These are phyloP conservation scores for Protea cynaroides DNA, from an alignment of 164 flowering plant species.

Conservation along the genomic window DNA sequence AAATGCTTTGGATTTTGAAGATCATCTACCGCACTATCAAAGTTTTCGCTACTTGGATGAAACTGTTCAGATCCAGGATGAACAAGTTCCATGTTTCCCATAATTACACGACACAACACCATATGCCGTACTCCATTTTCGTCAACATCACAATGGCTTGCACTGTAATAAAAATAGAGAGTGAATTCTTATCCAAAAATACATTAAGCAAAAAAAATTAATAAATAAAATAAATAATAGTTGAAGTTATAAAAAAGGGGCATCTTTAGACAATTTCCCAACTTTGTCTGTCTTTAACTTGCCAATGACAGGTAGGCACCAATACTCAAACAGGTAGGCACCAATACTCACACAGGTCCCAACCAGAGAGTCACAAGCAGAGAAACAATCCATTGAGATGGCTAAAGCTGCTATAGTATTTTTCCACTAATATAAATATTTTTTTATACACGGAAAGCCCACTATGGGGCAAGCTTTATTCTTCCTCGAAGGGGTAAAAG, in stretches of 20 bases:
- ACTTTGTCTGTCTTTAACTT: neutral
- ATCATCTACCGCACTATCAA: slow-evolving; percentile 86
- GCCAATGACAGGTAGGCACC: neutral
- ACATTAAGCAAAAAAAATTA: neutral
- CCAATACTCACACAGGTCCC: neutral
- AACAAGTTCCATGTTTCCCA: slow-evolving; percentile 90
- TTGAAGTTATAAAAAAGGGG: too few species aligned
- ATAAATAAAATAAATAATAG: neutral
- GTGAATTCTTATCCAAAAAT: slow-evolving; percentile 8
- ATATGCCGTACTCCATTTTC: slow-evolving; percentile 75
- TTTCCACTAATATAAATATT: too few species aligned
- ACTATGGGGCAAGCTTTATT: too few species aligned
- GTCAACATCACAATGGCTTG: slow-evolving; percentile 74
- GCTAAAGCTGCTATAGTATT: too few species aligned
- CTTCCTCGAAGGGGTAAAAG: too few species aligned
- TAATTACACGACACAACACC: slow-evolving; percentile 80
- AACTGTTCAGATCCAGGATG: slow-evolving; percentile 55
- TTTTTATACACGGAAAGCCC: too few species aligned
- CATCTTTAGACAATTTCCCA: too few species aligned
- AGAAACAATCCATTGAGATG: too few species aligned
- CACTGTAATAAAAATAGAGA: slow-evolving; percentile 45
- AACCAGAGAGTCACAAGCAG: neutral
- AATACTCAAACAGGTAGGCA: neutral
- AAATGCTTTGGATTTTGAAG: slow-evolving; percentile 50
- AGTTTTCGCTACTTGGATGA: slow-evolving; percentile 63